phyloP scores from a whole-genome alignment of 345 rosid genomes.

The Gossypium rotundifolium region DNA sequence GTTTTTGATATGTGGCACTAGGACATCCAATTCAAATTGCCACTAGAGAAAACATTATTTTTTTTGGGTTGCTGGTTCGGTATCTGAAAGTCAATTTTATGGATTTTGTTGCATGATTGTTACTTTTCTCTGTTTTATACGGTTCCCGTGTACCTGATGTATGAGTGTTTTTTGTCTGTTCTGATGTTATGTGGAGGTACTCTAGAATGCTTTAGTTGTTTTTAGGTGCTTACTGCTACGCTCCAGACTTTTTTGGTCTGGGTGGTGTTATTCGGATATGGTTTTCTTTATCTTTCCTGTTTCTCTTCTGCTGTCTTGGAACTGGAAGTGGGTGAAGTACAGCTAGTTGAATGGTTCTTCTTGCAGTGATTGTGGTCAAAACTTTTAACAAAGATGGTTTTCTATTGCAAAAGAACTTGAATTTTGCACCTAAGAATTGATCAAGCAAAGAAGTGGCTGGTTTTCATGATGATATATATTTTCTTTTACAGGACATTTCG shows the following conservation, averaged over 20 bases:
- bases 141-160: neutral
- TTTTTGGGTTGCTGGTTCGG: neutral
- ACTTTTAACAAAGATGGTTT: neutral
- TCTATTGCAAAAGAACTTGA: neutral
- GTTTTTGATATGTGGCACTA: neutral
- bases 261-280: neutral
- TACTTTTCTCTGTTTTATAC: neutral
- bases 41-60: neutral
- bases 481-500: conserved; percentile 62
- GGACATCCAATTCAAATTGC: neutral
- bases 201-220: neutral
- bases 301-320: neutral
- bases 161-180: neutral
- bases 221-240: neutral
- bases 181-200: neutral
- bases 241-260: neutral
- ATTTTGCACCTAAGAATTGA: conserved; percentile 1
- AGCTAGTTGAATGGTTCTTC: neutral
- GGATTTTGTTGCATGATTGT: neutral
- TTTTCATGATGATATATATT: neutral
- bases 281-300: neutral
- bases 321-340: neutral
- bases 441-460: neutral
- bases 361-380: neutral
- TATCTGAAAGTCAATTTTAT: neutral